Base-by-base conservation (phyloP, 1,284 basidiomycete genomes). In the Vanrija sp. region DNA sequence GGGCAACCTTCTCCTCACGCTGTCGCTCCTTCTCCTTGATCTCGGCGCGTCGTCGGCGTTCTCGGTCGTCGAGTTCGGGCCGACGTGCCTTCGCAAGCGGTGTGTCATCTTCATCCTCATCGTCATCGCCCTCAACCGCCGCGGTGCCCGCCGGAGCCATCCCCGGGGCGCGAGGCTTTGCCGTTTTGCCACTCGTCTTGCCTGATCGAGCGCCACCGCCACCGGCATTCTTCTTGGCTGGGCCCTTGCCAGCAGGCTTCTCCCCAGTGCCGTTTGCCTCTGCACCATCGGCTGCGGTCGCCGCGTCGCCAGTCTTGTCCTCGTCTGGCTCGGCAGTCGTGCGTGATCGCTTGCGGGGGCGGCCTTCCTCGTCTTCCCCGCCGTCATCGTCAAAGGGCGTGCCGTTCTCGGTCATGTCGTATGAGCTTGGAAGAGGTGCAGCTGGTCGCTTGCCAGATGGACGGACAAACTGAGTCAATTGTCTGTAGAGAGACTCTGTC, bases 1-100 rank as follows among this genome's bases (percentile, higher is more conserved):
- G 85, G 79, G 91, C 83, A 65, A 84, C 84, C 44, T 73, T 69
- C 38, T 89, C 87, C 70, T 91, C 87, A 5, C 86, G 74, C 66
- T 87, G 88, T 52, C 87, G 79, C 65, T 81, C 83, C 34, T 81
- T 67, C 52, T 83, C 83, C 53, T 80, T 81, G 54, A 59, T 64
- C 43, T 46, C 80, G 76, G 60, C 81, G 73, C 56, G 65, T 49
- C 49, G 80, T 79, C 62, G 82, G 81, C 19, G 70, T 54, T 49
- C 71, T n/a, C 55, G 57, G 52, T 68, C 68, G 46, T 71, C 69
- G 45, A 71, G 52, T 52, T 71, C 66, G 6, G 69, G 71, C n/a
- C 72, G 55, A 23, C 63, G 60, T 8, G 65, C 65, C 15, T 66
- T 54, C 3, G 67, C 70, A 15, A 68, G 53, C 12, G 66, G 67